A percentile compares a stretch with the other conserved stretches of the same genome.
phyloP scores from a whole-genome alignment of 306 rosid genomes.

The Citrullus mucosospermus region DNA sequence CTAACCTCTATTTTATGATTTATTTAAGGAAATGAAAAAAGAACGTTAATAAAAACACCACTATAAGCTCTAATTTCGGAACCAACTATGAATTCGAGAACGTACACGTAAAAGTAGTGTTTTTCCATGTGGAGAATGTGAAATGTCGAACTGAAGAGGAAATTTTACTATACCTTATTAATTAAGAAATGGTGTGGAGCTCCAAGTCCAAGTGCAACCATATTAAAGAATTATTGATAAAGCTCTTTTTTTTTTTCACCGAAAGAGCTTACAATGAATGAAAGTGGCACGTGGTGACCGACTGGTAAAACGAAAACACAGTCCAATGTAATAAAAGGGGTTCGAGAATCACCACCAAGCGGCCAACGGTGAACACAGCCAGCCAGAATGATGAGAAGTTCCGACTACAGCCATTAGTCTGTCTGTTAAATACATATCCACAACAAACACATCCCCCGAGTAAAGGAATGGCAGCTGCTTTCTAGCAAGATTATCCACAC shows the following conservation, averaged over 20 bases:
- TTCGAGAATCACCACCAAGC: neutral
- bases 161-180: neutral
- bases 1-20: neutral
- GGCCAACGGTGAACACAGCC: neutral
- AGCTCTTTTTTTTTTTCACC: no score
- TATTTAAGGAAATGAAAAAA: neutral
- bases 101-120: neutral
- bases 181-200: neutral
- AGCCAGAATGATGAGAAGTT: neutral
- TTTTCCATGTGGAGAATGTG: neutral
- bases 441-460: neutral
- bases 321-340: slow-evolving; percentile 1
- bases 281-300: neutral
- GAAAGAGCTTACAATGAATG: neutral
- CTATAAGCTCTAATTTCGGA: neutral
- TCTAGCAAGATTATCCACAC: neutral
- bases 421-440: neutral
- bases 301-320: neutral
- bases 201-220: no score
- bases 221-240: neutral
- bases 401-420: neutral
- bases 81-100: neutral
- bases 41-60: no score
- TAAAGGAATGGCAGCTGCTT: neutral
- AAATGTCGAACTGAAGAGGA: neutral